Conservation (phyloP, 2,329 filamentous ascomycete species). For the Fusarium anguioides region DNA sequence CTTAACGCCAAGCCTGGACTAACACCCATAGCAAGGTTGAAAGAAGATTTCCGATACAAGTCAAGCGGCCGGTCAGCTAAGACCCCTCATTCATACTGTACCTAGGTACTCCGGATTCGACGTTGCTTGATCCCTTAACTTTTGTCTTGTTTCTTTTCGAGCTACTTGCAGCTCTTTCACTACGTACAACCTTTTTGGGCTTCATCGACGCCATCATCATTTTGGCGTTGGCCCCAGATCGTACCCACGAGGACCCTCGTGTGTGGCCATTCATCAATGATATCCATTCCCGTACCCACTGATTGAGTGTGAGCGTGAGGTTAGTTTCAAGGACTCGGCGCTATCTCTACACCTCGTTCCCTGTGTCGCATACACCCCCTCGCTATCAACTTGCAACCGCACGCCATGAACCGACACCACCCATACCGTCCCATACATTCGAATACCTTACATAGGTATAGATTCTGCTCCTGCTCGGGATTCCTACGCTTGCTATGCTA, state of each 20-base stretch:
- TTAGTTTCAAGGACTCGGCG: slow-evolving; percentile 22
- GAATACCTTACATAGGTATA: slow-evolving; percentile 24
- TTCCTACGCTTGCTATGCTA: slow-evolving; percentile 17
- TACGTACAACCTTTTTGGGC: slow-evolving; percentile 32
- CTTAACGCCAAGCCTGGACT: slow-evolving; percentile 26
- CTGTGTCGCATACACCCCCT: slow-evolving; percentile 25
- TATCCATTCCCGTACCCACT: slow-evolving; percentile 23
- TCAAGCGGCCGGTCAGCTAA: slow-evolving; percentile 4
- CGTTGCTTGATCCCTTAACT: neutral
- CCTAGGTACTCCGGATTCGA: slow-evolving; percentile 11
- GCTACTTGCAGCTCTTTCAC: slow-evolving; percentile 34
- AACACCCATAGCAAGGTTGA: slow-evolving; percentile 3
- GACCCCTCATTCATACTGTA: slow-evolving; percentile 28
- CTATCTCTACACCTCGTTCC: slow-evolving; percentile 37
- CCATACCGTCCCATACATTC: slow-evolving; percentile 16
- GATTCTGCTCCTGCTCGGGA: slow-evolving; percentile 13
- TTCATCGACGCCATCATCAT: slow-evolving; percentile 38
- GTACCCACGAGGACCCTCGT: slow-evolving; percentile 27
- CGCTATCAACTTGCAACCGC: slow-evolving; percentile 36
- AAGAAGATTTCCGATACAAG: slow-evolving; percentile 7
- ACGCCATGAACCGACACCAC: slow-evolving; percentile 43
- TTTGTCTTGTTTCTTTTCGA: slow-evolving; percentile 9
- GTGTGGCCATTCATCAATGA: slow-evolving; percentile 7
- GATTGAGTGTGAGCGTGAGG: slow-evolving; percentile 12
- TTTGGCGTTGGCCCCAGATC: slow-evolving; percentile 37